phyloP scores from a whole-genome alignment of 768 basidiomycete genomes.

The Phanerodontia chrysosporium region DNA sequence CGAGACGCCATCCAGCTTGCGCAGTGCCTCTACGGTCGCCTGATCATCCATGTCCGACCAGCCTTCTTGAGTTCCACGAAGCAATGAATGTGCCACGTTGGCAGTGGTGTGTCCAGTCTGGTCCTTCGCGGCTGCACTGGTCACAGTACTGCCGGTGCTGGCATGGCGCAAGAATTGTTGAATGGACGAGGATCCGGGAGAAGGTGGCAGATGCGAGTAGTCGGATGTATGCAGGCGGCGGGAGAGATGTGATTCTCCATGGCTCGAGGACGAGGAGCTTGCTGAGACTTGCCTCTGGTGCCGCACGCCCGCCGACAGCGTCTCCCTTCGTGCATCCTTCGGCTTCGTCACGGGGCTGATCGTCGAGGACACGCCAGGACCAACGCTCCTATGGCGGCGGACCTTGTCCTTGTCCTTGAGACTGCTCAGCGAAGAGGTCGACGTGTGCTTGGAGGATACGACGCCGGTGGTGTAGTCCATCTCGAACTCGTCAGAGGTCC shows the following conservation, averaged over 20 bases:
- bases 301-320: constrained; percentile 24
- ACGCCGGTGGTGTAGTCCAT: constrained; percentile 60
- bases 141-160: constrained; percentile 33
- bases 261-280: constrained; percentile 62
- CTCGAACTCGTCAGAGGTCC: constrained; percentile 81
- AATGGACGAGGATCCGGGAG: constrained; percentile 86
- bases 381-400: constrained; percentile 73
- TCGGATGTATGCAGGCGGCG: constrained; percentile 70
- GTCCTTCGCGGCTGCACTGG: constrained; percentile 30
- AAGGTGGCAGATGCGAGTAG: constrained; percentile 88
- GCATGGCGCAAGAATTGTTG: constrained; percentile 73
- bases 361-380: constrained; percentile 38
- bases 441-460: constrained; percentile 48
- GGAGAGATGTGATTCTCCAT: constrained; percentile 36
- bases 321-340: constrained; percentile 37
- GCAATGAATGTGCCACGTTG: constrained; percentile 78
- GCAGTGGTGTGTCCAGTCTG: constrained; percentile 31
- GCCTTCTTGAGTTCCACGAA: constrained; percentile 85
- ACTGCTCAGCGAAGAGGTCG: constrained; percentile 27
- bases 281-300: constrained; percentile 68
- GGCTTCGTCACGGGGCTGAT: constrained; percentile 37
- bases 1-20: constrained; percentile 87
- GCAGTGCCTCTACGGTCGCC: constrained; percentile 84
- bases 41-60: constrained; percentile 88
- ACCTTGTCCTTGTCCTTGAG: constrained; percentile 36